These are phyloP conservation scores for Phytophthora podocarpi DNA, from an alignment of 352 stramenopile species.

Conservation along the genomic window DNA sequence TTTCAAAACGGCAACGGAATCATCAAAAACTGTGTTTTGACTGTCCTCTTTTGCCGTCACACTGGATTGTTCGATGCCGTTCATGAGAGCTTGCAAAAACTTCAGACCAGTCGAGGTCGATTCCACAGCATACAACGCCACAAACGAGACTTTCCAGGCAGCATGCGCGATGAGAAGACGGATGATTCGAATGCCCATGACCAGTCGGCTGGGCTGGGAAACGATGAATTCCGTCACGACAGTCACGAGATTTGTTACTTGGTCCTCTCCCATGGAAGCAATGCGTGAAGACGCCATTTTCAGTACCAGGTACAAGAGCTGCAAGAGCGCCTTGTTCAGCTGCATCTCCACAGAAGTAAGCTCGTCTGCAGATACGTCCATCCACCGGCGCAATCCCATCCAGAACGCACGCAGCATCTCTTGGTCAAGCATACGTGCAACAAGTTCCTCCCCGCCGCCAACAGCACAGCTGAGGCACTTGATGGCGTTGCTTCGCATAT, in stretches of 20 bases:
- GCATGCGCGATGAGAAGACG: constrained; percentile 71
- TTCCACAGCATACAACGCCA: constrained; percentile 68
- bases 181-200: constrained; percentile 71
- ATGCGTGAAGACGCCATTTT: constrained; percentile 63
- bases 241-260: constrained; percentile 68
- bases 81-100: constrained; percentile 70
- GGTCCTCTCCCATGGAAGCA: constrained; percentile 52
- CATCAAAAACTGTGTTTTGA: constrained; percentile 57
- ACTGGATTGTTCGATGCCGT: constrained; percentile 55
- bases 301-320: constrained; percentile 72
- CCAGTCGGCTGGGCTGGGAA: constrained; percentile 48
- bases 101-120: constrained; percentile 63
- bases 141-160: constrained; percentile 77
- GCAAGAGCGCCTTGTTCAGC: constrained; percentile 56
- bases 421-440: constrained; percentile 72
- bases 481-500: constrained; percentile 62
- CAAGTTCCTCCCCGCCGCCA: constrained; percentile 56
- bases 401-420: constrained; percentile 74
- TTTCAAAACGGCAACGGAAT: constrained; percentile 63
- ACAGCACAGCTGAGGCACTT: constrained; percentile 74
- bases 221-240: constrained; percentile 79
- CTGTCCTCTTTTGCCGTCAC: constrained; percentile 22
- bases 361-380: constrained; percentile 45
- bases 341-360: constrained; percentile 37
- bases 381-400: constrained; percentile 65